Base-by-base conservation (phyloP, 441 rosid species). In the Euphorbia celastroides region DNA sequence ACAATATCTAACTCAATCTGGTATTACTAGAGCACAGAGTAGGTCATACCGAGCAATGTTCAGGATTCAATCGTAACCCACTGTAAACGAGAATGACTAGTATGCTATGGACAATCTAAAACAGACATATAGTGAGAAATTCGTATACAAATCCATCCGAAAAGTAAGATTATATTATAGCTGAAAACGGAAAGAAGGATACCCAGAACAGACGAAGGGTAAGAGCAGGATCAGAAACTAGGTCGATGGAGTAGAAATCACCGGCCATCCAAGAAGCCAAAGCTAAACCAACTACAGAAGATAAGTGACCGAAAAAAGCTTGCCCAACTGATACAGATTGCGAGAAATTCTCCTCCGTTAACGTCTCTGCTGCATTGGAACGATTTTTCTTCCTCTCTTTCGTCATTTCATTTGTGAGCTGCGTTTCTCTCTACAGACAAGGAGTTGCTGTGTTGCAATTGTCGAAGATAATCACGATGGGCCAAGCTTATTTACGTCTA, bases 181-280 rank as follows among this genome's bases (percentile, higher is more conserved):
- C n/a, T 3, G 58, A 12, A 23, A 19, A 1, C 34, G 61, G 62
- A 42, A 31, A 2, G 25, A 54, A 0, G 8, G 19, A 9, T 75
- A 82, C 87, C 87, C 82, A 88, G 62, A 86, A 70, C 23, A 84
- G 72, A 66, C 74, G 68, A 42, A 90, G 88, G 65, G 88, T 86
- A 36, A 13, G 65, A 56, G 80, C 60, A 52, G 97, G 85, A 75
- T 83, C 67, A 62, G 89, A 81, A 64, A 86, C 62, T 51, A 84
- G 88, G 79, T 74, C 77, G 70, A 80, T 71, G 57, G 73, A 77
- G 74, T 69, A 80, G 26, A 71, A 68, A 59, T 66, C 56, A 56
- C 75, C 71, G 13, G 78, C 76, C 34, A 77, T 71, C 88, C 83
- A 81, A 36, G 77, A 74, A 60, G 92, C 84, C 17, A 74, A 23